Evolutionary conservation across 2,329 filamentous ascomycete species (phyloP), one percentile per base, ranked within the genome.

Genomic region (Tolypocladium album): DNA sequence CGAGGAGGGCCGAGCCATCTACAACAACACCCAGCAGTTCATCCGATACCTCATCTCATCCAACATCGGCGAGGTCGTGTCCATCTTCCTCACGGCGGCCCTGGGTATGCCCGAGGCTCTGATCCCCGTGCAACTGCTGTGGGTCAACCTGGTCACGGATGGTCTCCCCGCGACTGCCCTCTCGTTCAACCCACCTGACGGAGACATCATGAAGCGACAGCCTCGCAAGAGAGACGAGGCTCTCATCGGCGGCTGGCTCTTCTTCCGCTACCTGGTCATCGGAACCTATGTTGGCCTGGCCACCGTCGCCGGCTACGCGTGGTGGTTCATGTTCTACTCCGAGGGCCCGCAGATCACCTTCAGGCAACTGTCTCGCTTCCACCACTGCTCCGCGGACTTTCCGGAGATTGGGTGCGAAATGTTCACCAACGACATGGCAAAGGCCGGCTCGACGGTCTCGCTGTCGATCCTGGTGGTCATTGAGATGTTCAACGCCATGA

Each of bases 21-120:
- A 97, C 84, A 97, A 94, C 87, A 99, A 99, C 82, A 99, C 94
- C 7, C 94, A 99, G 73, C 94, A 99, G 74, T 99, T 99, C 76
- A 99, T 99, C 76, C 90, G 95, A 57, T 99, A 99, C 74, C 84
- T 99, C 63, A 99, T 99, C 74, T 97, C 93, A 11, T 97, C 93
- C 64, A 99, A 99, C 79, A 99, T 99, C 66, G 95, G 94, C 69
- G 94, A 99, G 75, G 94, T 99, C 42, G 94, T 99, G 42, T 97
- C 94, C 12, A 99, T 99, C 75, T 99, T 99, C 83, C 77, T 99
- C 68, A 99, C 94, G 15, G 94, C 94, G 34, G 94, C 94, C 17
- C 81, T 95, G 62, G 95, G 95, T 65, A 96, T 99, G 91, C 94
- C 94, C 24, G 95, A 99, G 77, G 94, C 94, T 66, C 81, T 99